A percentile compares a stretch with the other conserved stretches of the same genome.
Conservation (phyloP, 176 grass and related monocot genomes). For the Aegilops speltoides region DNA sequence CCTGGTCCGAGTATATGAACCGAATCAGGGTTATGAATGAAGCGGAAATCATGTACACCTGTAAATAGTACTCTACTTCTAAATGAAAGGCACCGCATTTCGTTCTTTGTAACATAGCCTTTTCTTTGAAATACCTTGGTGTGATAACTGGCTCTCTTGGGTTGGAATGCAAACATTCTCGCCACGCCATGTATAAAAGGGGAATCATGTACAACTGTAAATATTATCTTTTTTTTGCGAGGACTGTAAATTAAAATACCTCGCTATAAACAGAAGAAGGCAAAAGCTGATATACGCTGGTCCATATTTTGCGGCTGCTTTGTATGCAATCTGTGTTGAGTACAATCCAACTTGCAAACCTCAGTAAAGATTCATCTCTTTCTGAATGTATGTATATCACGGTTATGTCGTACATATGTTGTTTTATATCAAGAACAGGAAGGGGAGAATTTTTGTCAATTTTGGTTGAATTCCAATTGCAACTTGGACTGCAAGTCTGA, state of each 20-base stretch:
- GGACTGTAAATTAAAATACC: neutral
- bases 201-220: neutral
- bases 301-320: neutral
- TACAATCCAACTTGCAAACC: neutral
- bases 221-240: too few relatives aligned
- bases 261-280: neutral
- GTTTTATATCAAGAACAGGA: neutral
- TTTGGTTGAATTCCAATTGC: neutral
- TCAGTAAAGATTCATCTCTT: neutral
- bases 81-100: neutral
- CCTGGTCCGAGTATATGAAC: neutral
- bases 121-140: too few relatives aligned
- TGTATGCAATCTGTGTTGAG: neutral
- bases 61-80: too few relatives aligned
- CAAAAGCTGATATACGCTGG: neutral
- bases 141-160: too few relatives aligned
- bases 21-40: too few relatives aligned
- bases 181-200: too few relatives aligned
- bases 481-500: neutral
- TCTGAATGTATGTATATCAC: too few relatives aligned
- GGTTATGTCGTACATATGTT: neutral
- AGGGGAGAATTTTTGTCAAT: neutral
- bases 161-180: too few relatives aligned
- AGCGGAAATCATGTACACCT: too few relatives aligned
- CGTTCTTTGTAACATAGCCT: neutral